Evolutionary conservation across 139 green algal species (phyloP).

Genomic region (Chlamydomonas sp.): DNA sequence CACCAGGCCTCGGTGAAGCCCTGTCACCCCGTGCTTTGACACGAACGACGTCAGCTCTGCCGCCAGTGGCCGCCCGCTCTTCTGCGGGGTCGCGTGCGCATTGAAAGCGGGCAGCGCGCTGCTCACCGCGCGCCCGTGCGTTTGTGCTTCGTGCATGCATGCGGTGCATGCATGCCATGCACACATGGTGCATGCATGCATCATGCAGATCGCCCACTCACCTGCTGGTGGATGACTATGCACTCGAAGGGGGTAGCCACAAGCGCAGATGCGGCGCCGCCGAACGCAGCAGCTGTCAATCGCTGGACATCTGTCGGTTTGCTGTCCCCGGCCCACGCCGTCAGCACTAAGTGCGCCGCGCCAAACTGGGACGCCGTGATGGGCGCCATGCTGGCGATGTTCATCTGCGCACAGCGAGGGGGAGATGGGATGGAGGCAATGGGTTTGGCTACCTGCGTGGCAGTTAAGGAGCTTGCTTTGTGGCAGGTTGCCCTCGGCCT

Average conservation of each 20-base stretch:
- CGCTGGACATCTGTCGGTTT: constrained; percentile 22
- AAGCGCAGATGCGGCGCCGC: constrained; percentile 55
- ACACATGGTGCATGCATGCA: neutral
- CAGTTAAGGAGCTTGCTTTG: no score
- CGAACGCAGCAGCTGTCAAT: constrained; percentile 39
- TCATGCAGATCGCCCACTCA: neutral
- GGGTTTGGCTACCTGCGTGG: no score
- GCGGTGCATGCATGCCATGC: neutral
- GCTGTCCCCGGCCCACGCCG: constrained; percentile 20
- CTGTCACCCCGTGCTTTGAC: constrained; percentile 27
- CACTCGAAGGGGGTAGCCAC: constrained; percentile 72
- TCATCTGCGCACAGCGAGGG: no score
- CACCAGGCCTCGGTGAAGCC: constrained; percentile 61
- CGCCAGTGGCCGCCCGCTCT: constrained; percentile 43
- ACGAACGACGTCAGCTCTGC: constrained; percentile 40
- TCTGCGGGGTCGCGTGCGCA: no score
- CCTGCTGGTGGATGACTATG: constrained; percentile 88
- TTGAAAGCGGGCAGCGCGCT: no score
- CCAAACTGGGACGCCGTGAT: constrained; percentile 88
- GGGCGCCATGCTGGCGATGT: constrained; percentile 72
- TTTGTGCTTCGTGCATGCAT: neutral
- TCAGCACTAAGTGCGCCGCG: no score
- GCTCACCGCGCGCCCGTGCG: neutral
- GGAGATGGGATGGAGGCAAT: no score
- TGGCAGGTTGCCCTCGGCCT: no score